Percentiles rank a stretch among this genome's conserved stretches.
These are phyloP conservation scores for Gloeopeniophorella convolvens DNA, from an alignment of 768 basidiomycete genomes.

Conservation along the genomic window DNA sequence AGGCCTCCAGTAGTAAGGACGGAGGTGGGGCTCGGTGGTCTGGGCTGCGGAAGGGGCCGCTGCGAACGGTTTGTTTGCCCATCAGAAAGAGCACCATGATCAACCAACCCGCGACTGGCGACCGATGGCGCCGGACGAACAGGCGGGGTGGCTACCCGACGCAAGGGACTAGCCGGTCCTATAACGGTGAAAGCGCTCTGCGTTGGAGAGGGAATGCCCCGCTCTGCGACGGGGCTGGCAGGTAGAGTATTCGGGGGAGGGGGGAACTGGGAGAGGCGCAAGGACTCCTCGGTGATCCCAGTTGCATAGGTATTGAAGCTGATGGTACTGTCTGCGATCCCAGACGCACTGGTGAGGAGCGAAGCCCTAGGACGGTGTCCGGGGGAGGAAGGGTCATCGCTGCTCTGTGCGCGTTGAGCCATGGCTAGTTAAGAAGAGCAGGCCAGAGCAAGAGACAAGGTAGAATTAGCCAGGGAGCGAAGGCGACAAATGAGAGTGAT, in stretches of 20 bases:
- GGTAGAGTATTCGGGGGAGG: conserved; percentile 38
- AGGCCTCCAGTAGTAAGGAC: neutral
- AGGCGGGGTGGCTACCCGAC: neutral
- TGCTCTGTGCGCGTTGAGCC: neutral
- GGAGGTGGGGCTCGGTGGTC: neutral
- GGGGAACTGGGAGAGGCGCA: conserved; percentile 46
- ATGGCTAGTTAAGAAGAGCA: neutral
- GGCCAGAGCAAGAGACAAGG: no score
- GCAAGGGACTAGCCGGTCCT: neutral
- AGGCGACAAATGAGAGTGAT: neutral
- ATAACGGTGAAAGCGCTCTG: conserved; percentile 8
- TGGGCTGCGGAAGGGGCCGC: neutral
- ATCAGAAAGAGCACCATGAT: neutral
- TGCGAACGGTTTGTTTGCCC: neutral
- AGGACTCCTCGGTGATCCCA: conserved; percentile 27
- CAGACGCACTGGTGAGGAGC: conserved; percentile 48
- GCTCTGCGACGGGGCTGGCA: conserved; percentile 27
- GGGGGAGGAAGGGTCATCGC: neutral
- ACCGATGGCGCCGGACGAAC: neutral
- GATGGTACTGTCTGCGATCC: conserved; percentile 49
- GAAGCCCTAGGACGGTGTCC: conserved; percentile 36
- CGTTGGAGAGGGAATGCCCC: conserved; percentile 23
- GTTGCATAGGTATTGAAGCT: conserved; percentile 34
- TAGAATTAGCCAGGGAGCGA: no score
- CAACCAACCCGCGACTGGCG: neutral